Conservation (phyloP, 2,329 filamentous ascomycete genomes). For the Aquanectria penicillioides region DNA sequence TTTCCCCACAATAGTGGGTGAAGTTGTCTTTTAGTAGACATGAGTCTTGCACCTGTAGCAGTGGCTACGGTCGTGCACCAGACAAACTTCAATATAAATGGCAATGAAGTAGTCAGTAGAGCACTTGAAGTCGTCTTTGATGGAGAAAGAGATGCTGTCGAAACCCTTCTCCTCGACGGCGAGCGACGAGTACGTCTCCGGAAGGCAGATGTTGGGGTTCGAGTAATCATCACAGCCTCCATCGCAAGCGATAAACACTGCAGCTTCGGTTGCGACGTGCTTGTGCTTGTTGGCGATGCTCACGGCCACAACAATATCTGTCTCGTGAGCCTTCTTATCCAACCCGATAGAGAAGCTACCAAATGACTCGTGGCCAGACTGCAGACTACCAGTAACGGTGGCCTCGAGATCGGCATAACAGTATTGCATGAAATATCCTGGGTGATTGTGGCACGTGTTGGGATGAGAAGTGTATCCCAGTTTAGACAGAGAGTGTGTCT, state of each 20-base stretch:
- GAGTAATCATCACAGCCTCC: conserved; percentile 19
- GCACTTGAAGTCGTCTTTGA: conserved; percentile 38
- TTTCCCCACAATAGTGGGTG: background rate
- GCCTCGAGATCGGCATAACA: conserved; percentile 27
- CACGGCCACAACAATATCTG: conserved; percentile 28
- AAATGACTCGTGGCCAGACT: conserved; percentile 8
- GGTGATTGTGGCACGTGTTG: conserved; percentile 28
- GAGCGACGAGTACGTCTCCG: conserved; percentile 31
- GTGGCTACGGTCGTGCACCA: conserved; percentile 17
- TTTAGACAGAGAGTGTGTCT: conserved; percentile 17
- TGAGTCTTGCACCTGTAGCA: conserved; percentile 21
- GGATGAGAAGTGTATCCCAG: conserved; percentile 24
- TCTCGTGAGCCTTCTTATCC: conserved; percentile 16
- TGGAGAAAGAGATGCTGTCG: conserved; percentile 28
- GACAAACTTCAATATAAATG: conserved; percentile 38
- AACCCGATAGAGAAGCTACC: conserved; percentile 32
- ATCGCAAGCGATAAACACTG: conserved; percentile 29
- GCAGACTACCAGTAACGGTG: conserved; percentile 22
- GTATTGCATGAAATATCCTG: conserved; percentile 29
- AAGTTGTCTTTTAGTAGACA: background rate
- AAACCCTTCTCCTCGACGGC: conserved; percentile 32
- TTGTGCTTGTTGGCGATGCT: conserved; percentile 24
- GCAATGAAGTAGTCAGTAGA: conserved; percentile 35
- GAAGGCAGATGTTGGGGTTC: conserved; percentile 34
- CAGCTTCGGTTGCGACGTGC: conserved; percentile 24